Conservation (phyloP, 1,284 basidiomycete species). For the Trichosporon coremiiforme region DNA sequence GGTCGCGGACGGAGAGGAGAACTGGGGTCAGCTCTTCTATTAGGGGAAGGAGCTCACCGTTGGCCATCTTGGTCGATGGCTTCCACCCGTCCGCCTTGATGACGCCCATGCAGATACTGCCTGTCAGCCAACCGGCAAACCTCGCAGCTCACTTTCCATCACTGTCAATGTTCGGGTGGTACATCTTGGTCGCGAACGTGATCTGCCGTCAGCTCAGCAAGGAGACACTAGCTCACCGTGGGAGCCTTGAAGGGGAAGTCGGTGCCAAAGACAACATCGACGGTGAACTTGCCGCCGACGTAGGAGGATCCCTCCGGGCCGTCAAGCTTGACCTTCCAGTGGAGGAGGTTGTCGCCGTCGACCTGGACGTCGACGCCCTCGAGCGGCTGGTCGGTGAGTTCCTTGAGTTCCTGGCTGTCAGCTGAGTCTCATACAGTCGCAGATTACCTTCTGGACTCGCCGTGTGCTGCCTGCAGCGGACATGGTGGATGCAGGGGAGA, state of each 20-base stretch:
- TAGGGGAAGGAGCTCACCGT: slow-evolving; percentile 60
- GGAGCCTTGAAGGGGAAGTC: slow-evolving; percentile 91
- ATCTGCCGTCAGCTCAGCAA: slow-evolving; percentile 61
- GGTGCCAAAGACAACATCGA: slow-evolving; percentile 69
- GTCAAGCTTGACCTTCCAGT: slow-evolving; percentile 76
- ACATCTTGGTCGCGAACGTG: slow-evolving; percentile 81
- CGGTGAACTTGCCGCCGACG: slow-evolving; percentile 77
- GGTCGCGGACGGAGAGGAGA: slow-evolving; percentile 75
- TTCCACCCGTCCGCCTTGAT: slow-evolving; percentile 70
- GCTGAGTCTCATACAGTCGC: background rate
- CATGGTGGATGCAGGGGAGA: slow-evolving; percentile 28
- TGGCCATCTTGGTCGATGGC: slow-evolving; percentile 74
- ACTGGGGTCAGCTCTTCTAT: slow-evolving; percentile 59
- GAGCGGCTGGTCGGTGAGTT: slow-evolving; percentile 49
- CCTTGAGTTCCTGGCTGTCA: slow-evolving; percentile 48
- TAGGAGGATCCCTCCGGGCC: slow-evolving; percentile 77
- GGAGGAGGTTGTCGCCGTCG: slow-evolving; percentile 71
- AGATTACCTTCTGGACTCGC: slow-evolving; percentile 45
- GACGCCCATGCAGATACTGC: slow-evolving; percentile 61
- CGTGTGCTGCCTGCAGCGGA: slow-evolving; percentile 42
- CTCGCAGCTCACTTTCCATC: slow-evolving; percentile 69
- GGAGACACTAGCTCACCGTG: slow-evolving; percentile 60
- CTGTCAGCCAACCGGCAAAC: slow-evolving; percentile 19
- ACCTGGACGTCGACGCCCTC: slow-evolving; percentile 67
- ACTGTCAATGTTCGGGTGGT: slow-evolving; percentile 65